Percentiles rank a stretch among this genome's conserved stretches.
Conservation (phyloP, 2,329 filamentous ascomycete species). For the Didymella exigua region DNA sequence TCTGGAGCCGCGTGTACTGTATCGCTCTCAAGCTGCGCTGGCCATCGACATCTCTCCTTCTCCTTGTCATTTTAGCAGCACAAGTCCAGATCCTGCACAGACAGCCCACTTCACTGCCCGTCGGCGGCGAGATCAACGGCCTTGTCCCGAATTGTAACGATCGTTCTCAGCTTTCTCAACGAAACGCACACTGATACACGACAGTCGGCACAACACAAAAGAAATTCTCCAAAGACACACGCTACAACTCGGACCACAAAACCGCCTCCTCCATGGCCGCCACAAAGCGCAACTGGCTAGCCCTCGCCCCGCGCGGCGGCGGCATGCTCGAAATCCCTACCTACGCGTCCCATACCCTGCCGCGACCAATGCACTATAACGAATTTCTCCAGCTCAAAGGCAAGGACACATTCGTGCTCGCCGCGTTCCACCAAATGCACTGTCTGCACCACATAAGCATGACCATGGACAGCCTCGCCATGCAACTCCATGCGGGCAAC, state of each 20-base stretch:
- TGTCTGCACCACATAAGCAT: conserved; percentile 24
- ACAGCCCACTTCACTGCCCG: conserved; percentile 4
- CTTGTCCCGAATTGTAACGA: conserved; percentile 20
- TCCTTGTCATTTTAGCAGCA: conserved; percentile 17
- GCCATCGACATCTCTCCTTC: conserved; percentile 15
- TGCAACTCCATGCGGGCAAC: conserved; percentile 26
- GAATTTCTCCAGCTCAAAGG: conserved; percentile 3
- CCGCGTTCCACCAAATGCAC: conserved; percentile 30
- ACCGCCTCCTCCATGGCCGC: conserved; percentile 16
- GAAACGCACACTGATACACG: conserved; percentile 3
- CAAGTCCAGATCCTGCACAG: conserved; percentile 22
- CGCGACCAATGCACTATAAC: conserved; percentile 24
- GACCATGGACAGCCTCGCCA: conserved; percentile 21
- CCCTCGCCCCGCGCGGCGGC: conserved; percentile 17
- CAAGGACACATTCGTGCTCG: conserved; percentile 20
- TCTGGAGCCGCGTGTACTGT: conserved; percentile 1
- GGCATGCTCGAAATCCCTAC: conserved; percentile 24
- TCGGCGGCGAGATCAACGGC: conserved; percentile 22
- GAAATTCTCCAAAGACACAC: conserved; percentile 19
- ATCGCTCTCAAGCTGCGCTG: conserved; percentile 14
- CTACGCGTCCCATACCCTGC: conserved; percentile 13
- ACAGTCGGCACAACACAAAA: conserved; percentile 20
- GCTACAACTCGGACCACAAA: conserved; percentile 26
- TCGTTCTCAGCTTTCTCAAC: too few relatives aligned
- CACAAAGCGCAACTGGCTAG: conserved; percentile 19